Base-by-base conservation (phyloP, 352 stramenopile species). In the Globisporangium viniferum region DNA sequence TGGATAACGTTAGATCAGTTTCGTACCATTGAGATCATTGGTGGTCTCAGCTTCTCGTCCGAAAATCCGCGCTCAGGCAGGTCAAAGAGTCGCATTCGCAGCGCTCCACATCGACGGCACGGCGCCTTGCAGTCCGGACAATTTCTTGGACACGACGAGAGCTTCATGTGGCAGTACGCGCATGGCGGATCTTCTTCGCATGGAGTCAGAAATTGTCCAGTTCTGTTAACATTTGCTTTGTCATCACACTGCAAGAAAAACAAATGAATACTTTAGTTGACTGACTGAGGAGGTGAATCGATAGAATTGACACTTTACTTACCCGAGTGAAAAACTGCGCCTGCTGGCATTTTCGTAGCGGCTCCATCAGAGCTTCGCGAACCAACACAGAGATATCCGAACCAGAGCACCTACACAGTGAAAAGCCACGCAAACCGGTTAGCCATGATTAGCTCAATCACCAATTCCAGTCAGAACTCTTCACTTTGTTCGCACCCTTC, bases 381-480 rank as follows among this genome's bases (percentile, higher is more conserved):
- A 99, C 97, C 35, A 99, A 75, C 6, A 98, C 89, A 29, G 92
- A 97, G 33, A 99, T 99, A 89, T 99, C 98, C 29, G 94, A 98
- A 27, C 98, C 98, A 27, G 86, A 98, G 56, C 92, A 95, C 35
- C 84, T 93, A 15, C 7, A 41, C 56, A 27, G 62, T 31, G 14
- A 20, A 48, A 41, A 49, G 12, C 27, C 31, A 62, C 27, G 58
- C 12, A 29, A 66, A n/a, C 59, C 12, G 59, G 48, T 35, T 8
- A 7, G 22, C 0, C 8, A 31, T 24, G 5, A 27, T 4, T 7
- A 46, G 5, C 36, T 24, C 9, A 31, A 5, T 35, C 20, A 3
- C n/a, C 57, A 41, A 10, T 24, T 18, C 29, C 36, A 6, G 41
- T 48, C 4, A 49, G 29, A 18, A 31, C n/a, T 14, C 8, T 22